These are phyloP conservation scores for Hawksworthiomyces lignivorus DNA, from an alignment of 2,329 filamentous ascomycete genomes.

Conservation along the genomic window DNA sequence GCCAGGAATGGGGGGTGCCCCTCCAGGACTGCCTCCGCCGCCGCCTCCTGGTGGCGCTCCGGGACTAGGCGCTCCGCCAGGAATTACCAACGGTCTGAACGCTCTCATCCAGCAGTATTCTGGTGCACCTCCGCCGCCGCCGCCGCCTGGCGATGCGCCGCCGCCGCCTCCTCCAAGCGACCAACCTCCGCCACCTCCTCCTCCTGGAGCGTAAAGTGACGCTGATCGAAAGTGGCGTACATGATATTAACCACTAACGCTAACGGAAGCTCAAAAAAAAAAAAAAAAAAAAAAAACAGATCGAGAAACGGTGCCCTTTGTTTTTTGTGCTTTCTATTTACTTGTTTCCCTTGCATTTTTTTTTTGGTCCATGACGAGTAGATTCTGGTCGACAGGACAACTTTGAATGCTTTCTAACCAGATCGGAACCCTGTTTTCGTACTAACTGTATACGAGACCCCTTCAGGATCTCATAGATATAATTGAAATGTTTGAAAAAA, in stretches of 20 bases:
- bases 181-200: constrained; percentile 25
- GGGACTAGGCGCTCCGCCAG: constrained; percentile 36
- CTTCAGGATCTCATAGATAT: too few relatives aligned
- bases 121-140: constrained; percentile 15
- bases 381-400: too few relatives aligned
- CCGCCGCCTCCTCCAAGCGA: constrained; percentile 28
- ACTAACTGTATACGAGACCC: too few relatives aligned
- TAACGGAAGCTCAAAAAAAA: too few relatives aligned
- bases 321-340: neutral
- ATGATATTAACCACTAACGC: neutral
- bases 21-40: constrained; percentile 14
- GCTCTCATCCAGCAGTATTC: constrained; percentile 58
- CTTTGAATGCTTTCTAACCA: too few relatives aligned
- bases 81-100: constrained; percentile 48
- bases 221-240: too few relatives aligned
- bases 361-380: too few relatives aligned
- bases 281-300: too few relatives aligned
- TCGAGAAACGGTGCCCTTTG: neutral
- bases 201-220: constrained; percentile 21
- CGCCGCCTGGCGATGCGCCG: constrained; percentile 13
- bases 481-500: too few relatives aligned
- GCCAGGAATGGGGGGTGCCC: constrained; percentile 34
- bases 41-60: constrained; percentile 14
- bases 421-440: too few relatives aligned
- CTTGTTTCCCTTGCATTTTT: neutral